phyloP scores from a whole-genome alignment of 345 rosid species.

The Citrus sinensis region DVS_A1.0 CM039169.1:6647001-6647500 shows the following conservation, averaged over 20 bases:
- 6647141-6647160: neutral
- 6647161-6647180: neutral
- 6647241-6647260: neutral
- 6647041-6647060: neutral
- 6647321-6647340: neutral
- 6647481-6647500: conserved; percentile 37
- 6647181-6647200: neutral
- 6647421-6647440: neutral
- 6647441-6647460: neutral
- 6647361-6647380: neutral
- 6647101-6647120: neutral
- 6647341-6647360: neutral
- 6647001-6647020: neutral
- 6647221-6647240: neutral
- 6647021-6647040: neutral
- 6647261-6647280: neutral
- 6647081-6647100: neutral
- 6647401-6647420: neutral
- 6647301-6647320: neutral
- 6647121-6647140: neutral
- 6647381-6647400: neutral
- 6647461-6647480: neutral
- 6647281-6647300: neutral
- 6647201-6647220: neutral
- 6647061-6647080: neutral